Evolutionary conservation across 176 grass and related monocot genomes (phyloP).

Genomic region (Rhynchospora tenuis): DNA sequence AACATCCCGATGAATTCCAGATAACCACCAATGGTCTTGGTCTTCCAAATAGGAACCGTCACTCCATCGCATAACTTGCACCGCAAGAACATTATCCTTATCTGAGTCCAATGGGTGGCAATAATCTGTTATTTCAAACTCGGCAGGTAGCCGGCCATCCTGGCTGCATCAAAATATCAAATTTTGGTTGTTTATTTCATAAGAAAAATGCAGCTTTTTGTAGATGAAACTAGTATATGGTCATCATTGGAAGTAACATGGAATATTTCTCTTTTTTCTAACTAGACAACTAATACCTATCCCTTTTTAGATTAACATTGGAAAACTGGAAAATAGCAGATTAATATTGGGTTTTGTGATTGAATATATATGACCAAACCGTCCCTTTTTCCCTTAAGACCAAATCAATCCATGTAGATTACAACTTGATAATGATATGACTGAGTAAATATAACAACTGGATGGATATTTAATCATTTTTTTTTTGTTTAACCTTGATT

Average conservation of each 20-base stretch:
- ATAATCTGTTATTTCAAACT: slow-evolving; percentile 90
- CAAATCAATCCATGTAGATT: not conserved
- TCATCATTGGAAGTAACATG: not conserved
- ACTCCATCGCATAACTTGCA: slow-evolving; percentile 98
- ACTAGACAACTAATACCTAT: not conserved
- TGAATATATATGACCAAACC: not conserved
- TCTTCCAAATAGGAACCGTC: slow-evolving; percentile 98
- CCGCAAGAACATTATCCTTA: slow-evolving; percentile 76
- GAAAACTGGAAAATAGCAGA: too few species aligned
- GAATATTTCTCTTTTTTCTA: not conserved
- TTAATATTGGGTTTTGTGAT: not conserved
- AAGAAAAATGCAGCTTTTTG: not conserved
- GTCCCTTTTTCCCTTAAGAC: not conserved
- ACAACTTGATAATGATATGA: not conserved
- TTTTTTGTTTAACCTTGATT: not conserved
- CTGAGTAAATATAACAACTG: not conserved
- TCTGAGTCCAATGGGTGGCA: slow-evolving; percentile 68
- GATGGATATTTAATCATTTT: not conserved
- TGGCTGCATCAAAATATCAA: slow-evolving; percentile 57
- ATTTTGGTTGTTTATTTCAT: not conserved
- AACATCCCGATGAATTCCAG: slow-evolving; percentile 96
- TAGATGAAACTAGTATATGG: not conserved
- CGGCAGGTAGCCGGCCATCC: slow-evolving; percentile 91
- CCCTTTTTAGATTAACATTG: too few species aligned
- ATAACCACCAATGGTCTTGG: slow-evolving; percentile 96